phyloP scores from a whole-genome alignment of 2,329 filamentous ascomycete genomes.

The Exophiala aquamarina region DNA sequence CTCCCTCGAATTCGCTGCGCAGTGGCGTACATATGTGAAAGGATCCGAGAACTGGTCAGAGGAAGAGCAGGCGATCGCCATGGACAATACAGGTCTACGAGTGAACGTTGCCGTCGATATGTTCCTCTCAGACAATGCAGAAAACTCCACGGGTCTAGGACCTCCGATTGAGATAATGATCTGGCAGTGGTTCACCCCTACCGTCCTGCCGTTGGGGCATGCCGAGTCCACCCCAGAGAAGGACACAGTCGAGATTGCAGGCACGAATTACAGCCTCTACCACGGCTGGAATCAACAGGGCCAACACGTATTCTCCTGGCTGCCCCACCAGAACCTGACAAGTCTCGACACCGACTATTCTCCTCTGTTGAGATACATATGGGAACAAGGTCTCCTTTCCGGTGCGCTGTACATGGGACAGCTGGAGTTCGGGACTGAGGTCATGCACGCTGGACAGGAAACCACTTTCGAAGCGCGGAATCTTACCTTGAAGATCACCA shows the following conservation, averaged over 20 bases:
- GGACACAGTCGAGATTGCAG: constrained; percentile 13
- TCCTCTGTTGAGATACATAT: constrained; percentile 17
- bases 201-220: constrained; percentile 15
- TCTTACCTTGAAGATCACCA: constrained; percentile 11
- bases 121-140: constrained; percentile 16
- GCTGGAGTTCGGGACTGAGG: constrained; percentile 19
- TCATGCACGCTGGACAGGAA: constrained; percentile 16
- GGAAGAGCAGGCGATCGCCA: constrained; percentile 9
- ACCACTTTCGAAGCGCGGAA: constrained; percentile 10
- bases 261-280: constrained; percentile 18
- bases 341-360: constrained; percentile 16
- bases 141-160: constrained; percentile 12
- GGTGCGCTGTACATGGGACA: constrained; percentile 17
- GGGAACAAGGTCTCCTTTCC: constrained; percentile 15
- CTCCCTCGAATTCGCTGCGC: constrained; percentile 11
- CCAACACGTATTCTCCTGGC: constrained; percentile 21
- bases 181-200: constrained; percentile 17
- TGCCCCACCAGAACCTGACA: constrained; percentile 18
- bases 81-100: constrained; percentile 14
- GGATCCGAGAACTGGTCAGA: constrained; percentile 8
- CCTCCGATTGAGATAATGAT: constrained; percentile 22
- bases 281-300: constrained; percentile 20
- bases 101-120: constrained; percentile 18
- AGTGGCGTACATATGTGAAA: constrained; percentile 11
- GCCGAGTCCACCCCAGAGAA: constrained; percentile 14